Base-by-base conservation (phyloP, 177 flowering plant genomes). In the Vitis hybrid region DNA sequence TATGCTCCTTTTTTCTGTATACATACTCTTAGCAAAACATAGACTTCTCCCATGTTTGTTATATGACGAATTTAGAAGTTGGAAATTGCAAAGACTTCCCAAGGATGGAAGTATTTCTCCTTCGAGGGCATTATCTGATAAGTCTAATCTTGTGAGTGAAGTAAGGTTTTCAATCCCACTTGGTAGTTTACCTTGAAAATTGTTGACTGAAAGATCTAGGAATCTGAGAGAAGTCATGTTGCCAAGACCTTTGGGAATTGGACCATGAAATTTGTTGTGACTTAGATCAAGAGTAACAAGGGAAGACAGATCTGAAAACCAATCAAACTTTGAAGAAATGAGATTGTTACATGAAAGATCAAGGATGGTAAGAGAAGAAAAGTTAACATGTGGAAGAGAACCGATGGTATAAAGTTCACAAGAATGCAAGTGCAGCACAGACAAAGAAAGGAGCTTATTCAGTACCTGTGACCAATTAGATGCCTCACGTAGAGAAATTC, bases 301-400 rank as follows among this genome's bases (percentile, higher is more conserved):
- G 20, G 5, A n/a, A 11, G 7, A 14, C 3, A 67, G 24, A 27
- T 24, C 15, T 18, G 8, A 74, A 11, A 69, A 11, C 73, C 66
- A 66, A 6, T 54, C 15, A 9, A 63, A 58, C n/a, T 63, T 66
- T 1, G 68, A 20, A 53, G 72, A 68, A 60, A 14, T 52, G 50
- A 68, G 24, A 20, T 51, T 48, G 7, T 77, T 77, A 2, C 11
- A 7, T 11, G 74, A 66, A 4, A 77, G 62, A 64, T 77, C 74
- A 20, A 77, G 73, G 24, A 24, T 20, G 5, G 27, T 11, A n/a
- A 77, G 69, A 56, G 74, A 70, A 0, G 76, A 18, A 51, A 63
- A 35, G 50, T 63, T 63, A 11, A 41, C 32, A 27, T 11, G 18
- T 30, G 51, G 12, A 12, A 63, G 50, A 27, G 59, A 15, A 13